These are phyloP conservation scores for Coffea humblotiana DNA, from an alignment of 305 asterid genomes.

Conservation along the genomic window DNA sequence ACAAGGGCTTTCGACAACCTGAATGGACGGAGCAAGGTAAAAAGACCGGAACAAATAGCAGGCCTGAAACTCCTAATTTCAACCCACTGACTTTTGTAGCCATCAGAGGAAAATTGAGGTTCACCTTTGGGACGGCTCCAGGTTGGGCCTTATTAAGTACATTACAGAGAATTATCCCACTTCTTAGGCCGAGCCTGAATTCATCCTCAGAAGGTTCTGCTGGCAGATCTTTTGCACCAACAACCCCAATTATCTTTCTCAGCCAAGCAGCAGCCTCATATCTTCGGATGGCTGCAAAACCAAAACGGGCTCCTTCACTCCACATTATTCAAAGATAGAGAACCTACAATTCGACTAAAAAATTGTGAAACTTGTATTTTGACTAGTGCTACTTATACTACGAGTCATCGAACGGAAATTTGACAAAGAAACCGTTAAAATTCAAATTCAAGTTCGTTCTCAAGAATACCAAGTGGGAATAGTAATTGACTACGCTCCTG, in stretches of 20 bases:
- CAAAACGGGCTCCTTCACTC: slow-evolving; percentile 12
- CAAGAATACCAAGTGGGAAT: background rate
- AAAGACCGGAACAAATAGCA: background rate
- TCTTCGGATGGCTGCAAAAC: slow-evolving; percentile 68
- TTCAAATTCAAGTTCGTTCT: background rate
- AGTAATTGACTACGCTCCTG: background rate
- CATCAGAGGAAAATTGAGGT: background rate
- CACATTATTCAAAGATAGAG: background rate
- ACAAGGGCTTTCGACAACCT: slow-evolving; percentile 88
- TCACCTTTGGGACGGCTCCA: slow-evolving; percentile 86
- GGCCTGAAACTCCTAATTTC: background rate
- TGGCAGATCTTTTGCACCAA: slow-evolving; percentile 87
- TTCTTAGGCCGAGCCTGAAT: slow-evolving; percentile 83
- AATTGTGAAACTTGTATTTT: no score
- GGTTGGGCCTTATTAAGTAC: slow-evolving; percentile 80
- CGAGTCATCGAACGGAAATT: background rate
- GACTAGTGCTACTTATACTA: background rate
- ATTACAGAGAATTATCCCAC: slow-evolving; percentile 91
- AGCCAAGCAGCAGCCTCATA: slow-evolving; percentile 89
- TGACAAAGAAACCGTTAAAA: background rate
- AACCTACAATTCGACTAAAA: background rate
- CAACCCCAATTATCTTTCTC: slow-evolving; percentile 83
- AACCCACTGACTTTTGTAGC: background rate
- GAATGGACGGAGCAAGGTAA: slow-evolving; percentile 21
- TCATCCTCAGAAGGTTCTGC: slow-evolving; percentile 98